A percentile compares a stretch with the other conserved stretches of the same genome.
These are phyloP conservation scores for Apiospora saccharicola DNA, from an alignment of 2,329 filamentous ascomycete species.

Conservation along the genomic window DNA sequence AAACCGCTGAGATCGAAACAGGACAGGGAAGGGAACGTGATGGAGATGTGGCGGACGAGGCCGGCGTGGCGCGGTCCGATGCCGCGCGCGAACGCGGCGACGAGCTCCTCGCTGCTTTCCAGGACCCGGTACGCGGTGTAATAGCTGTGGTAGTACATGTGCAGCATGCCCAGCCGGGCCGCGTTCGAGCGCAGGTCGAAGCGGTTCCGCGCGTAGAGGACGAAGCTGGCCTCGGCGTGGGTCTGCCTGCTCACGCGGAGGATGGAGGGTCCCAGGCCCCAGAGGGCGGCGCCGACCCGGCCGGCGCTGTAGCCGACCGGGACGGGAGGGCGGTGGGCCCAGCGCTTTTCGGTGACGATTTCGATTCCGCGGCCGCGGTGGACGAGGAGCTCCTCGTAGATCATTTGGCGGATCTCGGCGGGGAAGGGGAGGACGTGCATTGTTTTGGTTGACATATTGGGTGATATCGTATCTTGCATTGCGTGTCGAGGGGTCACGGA, in stretches of 20 bases:
- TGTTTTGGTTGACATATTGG: too few species aligned
- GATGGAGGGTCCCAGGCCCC: neutral
- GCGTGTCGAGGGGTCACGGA: too few species aligned
- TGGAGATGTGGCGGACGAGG: neutral
- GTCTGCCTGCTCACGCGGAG: neutral
- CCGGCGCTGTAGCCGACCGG: too few species aligned
- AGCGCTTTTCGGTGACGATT: neutral
- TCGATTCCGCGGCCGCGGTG: neutral
- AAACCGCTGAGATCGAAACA: too few species aligned
- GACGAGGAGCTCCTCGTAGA: neutral
- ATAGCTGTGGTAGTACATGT: neutral
- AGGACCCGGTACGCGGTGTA: too few species aligned
- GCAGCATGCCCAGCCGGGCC: too few species aligned
- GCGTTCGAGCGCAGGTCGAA: neutral
- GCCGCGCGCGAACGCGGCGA: neutral
- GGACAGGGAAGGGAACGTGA: neutral
- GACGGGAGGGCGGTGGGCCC: too few species aligned
- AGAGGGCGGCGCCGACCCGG: too few species aligned
- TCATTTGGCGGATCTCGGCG: neutral
- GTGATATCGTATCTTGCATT: neutral
- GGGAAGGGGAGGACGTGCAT: neutral
- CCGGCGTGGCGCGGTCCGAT: neutral
- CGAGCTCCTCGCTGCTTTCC: too few species aligned
- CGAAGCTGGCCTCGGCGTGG: neutral
- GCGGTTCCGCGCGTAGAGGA: neutral